phyloP scores from a whole-genome alignment of 2,329 filamentous ascomycete genomes.

The Trichophyton simii region DNA sequence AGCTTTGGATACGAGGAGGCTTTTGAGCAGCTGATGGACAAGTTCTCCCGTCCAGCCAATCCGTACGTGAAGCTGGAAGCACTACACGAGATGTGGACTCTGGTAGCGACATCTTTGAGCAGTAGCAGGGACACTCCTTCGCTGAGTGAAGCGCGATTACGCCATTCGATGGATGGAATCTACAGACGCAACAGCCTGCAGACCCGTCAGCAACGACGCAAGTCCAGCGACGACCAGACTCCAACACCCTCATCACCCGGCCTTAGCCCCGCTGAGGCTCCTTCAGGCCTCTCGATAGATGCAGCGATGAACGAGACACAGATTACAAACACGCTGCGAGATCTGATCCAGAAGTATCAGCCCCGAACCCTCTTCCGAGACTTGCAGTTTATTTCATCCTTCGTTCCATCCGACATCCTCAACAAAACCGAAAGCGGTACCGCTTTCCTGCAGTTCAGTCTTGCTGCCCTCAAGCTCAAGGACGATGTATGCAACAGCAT shows the following conservation, averaged over 20 bases:
- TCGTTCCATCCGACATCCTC: slow-evolving; percentile 45
- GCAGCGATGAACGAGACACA: slow-evolving; percentile 46
- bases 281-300: slow-evolving; percentile 28
- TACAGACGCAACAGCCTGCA: slow-evolving; percentile 12
- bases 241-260: slow-evolving; percentile 12
- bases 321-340: slow-evolving; percentile 54
- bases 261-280: slow-evolving; percentile 15
- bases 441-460: slow-evolving; percentile 79
- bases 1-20: slow-evolving; percentile 68
- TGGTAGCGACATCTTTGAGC: slow-evolving; percentile 61
- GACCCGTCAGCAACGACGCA: slow-evolving; percentile 7
- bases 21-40: slow-evolving; percentile 65
- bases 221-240: slow-evolving; percentile 6
- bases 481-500: slow-evolving; percentile 75
- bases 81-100: slow-evolving; percentile 66
- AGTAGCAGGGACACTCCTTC: slow-evolving; percentile 14
- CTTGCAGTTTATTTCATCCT: slow-evolving; percentile 56
- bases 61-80: slow-evolving; percentile 76
- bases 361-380: slow-evolving; percentile 72
- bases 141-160: slow-evolving; percentile 18
- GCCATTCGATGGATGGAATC: slow-evolving; percentile 22
- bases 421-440: slow-evolving; percentile 52
- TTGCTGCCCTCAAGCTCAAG: slow-evolving; percentile 80
- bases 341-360: slow-evolving; percentile 57
- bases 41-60: slow-evolving; percentile 81